Conservation (phyloP, 306 rosid genomes). For the Vicia villosa region DNA sequence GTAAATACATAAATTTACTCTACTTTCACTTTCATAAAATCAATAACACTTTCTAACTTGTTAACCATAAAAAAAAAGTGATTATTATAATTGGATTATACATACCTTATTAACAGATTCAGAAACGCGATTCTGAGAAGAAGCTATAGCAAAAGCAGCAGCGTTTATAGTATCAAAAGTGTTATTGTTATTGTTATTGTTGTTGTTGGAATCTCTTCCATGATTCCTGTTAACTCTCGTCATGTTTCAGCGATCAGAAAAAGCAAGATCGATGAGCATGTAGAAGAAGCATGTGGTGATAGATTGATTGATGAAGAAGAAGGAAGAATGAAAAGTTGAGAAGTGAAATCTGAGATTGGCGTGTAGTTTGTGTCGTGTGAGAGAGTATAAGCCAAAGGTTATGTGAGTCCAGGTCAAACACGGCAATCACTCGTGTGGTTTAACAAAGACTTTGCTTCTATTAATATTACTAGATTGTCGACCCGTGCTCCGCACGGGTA, state of each 20-base stretch:
- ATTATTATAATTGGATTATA: conserved; percentile 10
- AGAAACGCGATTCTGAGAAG: conserved; percentile 61
- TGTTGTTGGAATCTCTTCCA: conserved; percentile 44
- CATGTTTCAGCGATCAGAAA: conserved; percentile 27
- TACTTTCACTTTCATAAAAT: neutral
- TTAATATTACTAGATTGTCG: neutral
- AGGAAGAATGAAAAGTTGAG: conserved; percentile 5
- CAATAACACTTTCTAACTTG: neutral
- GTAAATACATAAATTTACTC: neutral
- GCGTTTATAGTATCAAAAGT: conserved; percentile 87
- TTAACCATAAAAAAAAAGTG: too few species aligned
- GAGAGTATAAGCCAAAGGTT: conserved; percentile 27
- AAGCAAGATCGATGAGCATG: neutral
- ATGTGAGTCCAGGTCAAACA: conserved; percentile 72
- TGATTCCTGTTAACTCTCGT: conserved; percentile 53
- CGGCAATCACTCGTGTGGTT: conserved; percentile 77
- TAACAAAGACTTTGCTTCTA: conserved; percentile 38
- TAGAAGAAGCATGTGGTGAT: neutral
- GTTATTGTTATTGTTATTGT: conserved; percentile 43
- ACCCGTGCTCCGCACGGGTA: too few species aligned
- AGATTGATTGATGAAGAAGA: neutral
- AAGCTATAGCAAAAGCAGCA: conserved; percentile 84
- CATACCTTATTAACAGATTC: conserved; percentile 75
- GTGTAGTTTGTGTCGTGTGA: conserved; percentile 37
- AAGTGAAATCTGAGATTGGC: conserved; percentile 9